Evolutionary conservation across 2,329 filamentous ascomycete genomes (phyloP).

Genomic region (Teratosphaeria viscida): DNA sequence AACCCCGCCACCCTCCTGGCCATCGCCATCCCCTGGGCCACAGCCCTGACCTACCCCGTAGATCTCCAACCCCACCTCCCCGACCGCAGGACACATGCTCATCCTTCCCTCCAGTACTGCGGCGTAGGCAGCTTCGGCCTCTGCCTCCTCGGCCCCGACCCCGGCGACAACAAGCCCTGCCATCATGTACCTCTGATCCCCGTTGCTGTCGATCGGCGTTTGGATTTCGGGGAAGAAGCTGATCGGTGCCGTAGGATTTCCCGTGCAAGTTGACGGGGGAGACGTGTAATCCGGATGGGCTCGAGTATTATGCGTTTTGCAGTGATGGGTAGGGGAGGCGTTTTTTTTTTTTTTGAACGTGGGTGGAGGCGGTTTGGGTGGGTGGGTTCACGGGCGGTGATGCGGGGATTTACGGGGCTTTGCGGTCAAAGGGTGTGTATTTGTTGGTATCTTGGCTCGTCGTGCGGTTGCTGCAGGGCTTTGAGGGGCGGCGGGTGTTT

Average conservation of each 20-base stretch:
- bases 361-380: too few species aligned
- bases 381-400: too few species aligned
- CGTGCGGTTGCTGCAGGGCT: too few species aligned
- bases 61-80: not conserved
- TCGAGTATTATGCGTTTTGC: not conserved
- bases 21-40: not conserved
- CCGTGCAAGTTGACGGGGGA: not conserved
- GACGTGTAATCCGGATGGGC: not conserved
- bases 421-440: too few species aligned
- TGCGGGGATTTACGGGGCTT: too few species aligned
- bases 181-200: not conserved
- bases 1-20: not conserved
- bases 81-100: not conserved
- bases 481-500: too few species aligned
- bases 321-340: not conserved
- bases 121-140: not conserved
- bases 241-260: not conserved
- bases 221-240: not conserved
- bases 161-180: not conserved
- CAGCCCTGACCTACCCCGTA: not conserved
- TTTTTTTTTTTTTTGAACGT: too few species aligned
- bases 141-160: not conserved
- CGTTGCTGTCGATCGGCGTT: not conserved
- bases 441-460: too few species aligned
- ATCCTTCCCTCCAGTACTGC: not conserved